Base-by-base conservation (phyloP, 345 rosid species). In the Hibiscus mutabilis region DNA sequence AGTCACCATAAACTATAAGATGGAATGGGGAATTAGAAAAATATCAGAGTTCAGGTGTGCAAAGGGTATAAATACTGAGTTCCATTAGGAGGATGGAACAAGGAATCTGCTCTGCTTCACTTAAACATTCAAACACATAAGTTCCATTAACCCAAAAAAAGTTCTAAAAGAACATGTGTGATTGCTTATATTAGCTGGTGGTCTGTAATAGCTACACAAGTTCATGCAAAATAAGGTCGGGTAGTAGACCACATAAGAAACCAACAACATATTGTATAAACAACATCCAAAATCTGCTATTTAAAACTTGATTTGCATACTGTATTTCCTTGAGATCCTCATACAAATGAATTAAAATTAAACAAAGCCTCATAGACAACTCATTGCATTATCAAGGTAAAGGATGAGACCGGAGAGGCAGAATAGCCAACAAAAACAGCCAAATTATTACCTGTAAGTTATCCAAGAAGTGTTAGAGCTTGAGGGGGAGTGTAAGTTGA, bases 341-440 rank as follows among this genome's bases (percentile, higher is more conserved):
- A 53, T 51, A 12, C 2, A 68, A 4, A 10, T 56, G 16, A 11
- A 66, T 24, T 47, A 3, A 46, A 11, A 46, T 46, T 14, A 46
- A 46, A 14, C 16, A 64, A 15, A 67, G 8, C 42, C 40, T 37
- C 3, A 47, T 47, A 68, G 27, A 40, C 14, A 15, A 15, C 16
- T 40, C 31, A 47, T 68, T 13, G 18, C 53, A 56, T 29, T 31
- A 21, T 0, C 15, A 24, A 40, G 29, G 31, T 5, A 11, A 1
- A 40, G 68, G 29, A 2, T 15, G 42, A 11, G 21, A 40, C 68
- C 4, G 16, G 6, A 60, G 68, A 37, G 42, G 42, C n/a, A 31
- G 19, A 70, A 63, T 46, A 70, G 14, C 35, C 49, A 46, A 57
- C 42, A 60, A 70, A 72, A 61, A 60, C 4, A 56, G 66, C 15